These are phyloP conservation scores for Malassezia yamatoensis DNA, from an alignment of 1,284 basidiomycete genomes.

Conservation along the genomic window DNA sequence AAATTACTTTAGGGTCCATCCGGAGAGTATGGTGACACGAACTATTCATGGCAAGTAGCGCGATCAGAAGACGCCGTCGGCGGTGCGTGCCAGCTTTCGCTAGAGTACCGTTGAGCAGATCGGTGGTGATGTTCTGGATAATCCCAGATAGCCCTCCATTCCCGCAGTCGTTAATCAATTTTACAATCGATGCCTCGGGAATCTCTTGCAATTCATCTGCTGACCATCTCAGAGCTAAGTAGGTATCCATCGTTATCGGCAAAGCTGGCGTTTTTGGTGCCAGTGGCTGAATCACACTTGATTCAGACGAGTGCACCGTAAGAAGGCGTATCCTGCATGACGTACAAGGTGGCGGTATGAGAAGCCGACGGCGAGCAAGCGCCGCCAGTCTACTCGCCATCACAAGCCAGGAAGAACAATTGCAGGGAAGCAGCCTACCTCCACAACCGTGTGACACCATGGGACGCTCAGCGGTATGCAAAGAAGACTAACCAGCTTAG, in stretches of 20 bases:
- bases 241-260: constrained; percentile 18
- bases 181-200: constrained; percentile 6
- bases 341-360: not conserved
- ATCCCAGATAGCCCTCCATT: constrained; percentile 9
- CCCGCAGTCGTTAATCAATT: constrained; percentile 5
- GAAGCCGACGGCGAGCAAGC: not conserved
- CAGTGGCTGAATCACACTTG: too few species aligned
- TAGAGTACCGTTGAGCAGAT: constrained; percentile 4
- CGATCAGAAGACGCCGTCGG: constrained; percentile 5
- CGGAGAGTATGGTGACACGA: not conserved
- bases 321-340: too few species aligned
- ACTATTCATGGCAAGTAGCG: constrained; percentile 6
- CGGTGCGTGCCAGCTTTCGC: constrained; percentile 3
- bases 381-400: constrained; percentile 1
- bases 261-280: not conserved
- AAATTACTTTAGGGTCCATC: constrained; percentile 1
- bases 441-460: not conserved
- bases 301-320: too few species aligned
- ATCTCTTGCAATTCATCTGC: constrained; percentile 9
- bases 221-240: constrained; percentile 14
- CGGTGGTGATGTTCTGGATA: not conserved
- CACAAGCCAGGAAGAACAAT: not conserved
- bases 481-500: constrained; percentile 1
- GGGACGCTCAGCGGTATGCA: constrained; percentile 16
- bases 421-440: not conserved